Conservation (phyloP, 495 filamentous ascomycete genomes). For the Corynascus novoguineensis region DNA sequence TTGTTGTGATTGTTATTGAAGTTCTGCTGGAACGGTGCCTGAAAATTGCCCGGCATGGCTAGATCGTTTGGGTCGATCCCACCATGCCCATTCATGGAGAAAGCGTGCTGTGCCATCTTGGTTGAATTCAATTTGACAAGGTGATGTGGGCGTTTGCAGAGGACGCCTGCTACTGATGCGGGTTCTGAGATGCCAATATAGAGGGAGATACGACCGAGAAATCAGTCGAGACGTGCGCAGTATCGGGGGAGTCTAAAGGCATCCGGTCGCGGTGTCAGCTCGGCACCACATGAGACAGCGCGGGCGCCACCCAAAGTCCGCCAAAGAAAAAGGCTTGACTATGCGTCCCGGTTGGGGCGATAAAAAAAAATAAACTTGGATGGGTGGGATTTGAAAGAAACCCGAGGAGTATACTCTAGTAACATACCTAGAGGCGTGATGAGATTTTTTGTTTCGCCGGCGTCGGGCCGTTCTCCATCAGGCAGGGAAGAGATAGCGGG, state of each 20-base stretch:
- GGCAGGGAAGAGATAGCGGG: not conserved
- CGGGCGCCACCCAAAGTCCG: not conserved
- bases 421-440: constrained; percentile 7
- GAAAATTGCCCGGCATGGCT: constrained; percentile 53
- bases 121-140: not conserved
- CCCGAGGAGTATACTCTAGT: not conserved
- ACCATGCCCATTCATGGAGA: constrained; percentile 60
- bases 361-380: too few species aligned
- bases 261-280: not conserved
- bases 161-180: not conserved
- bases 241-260: not conserved
- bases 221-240: not conserved
- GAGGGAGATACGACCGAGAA: too few species aligned
- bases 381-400: too few species aligned
- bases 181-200: not conserved
- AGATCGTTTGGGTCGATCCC: constrained; percentile 85
- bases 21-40: constrained; percentile 37
- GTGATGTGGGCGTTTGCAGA: not conserved
- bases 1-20: constrained; percentile 38
- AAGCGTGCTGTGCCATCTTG: constrained; percentile 54
- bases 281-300: not conserved
- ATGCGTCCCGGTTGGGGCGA: too few species aligned
- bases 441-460: not conserved
- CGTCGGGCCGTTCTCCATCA: constrained; percentile 8
- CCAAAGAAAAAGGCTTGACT: constrained; percentile 2